Evolutionary conservation across 306 rosid species (phyloP).

Genomic region (Citrullus amarus): DNA sequence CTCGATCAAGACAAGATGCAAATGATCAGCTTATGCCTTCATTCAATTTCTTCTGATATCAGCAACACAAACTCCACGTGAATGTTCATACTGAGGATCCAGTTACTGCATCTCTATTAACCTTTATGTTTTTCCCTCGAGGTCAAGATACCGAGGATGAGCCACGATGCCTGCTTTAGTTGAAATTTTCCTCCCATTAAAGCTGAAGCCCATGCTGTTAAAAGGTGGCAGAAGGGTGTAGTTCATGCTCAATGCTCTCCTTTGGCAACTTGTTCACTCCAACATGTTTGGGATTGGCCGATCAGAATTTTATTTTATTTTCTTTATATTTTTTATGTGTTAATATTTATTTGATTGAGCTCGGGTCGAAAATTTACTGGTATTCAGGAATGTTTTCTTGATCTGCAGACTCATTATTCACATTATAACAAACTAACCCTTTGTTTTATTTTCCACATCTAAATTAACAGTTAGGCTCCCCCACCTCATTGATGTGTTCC

Average conservation of each 20-base stretch:
- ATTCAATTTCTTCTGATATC: slow-evolving; percentile 4
- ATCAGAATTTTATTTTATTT: not conserved
- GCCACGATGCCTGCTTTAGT: not conserved
- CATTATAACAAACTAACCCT: not conserved
- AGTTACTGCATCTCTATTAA: not conserved
- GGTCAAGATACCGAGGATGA: not conserved
- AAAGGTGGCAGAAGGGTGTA: slow-evolving; percentile 2
- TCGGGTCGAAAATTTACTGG: not conserved
- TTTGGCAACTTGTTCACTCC: not conserved
- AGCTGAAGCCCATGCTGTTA: not conserved
- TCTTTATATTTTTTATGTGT: not conserved
- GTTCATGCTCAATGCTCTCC: not conserved
- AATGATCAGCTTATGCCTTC: not conserved
- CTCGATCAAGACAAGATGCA: not conserved
- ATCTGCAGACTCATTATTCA: slow-evolving; percentile 4
- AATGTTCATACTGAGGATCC: not conserved
- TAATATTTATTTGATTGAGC: not conserved
- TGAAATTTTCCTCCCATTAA: not conserved
- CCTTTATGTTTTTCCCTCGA: not conserved
- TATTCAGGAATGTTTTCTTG: not conserved
- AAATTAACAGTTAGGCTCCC: not conserved
- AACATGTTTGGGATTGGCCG: not conserved
- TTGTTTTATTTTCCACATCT: not conserved
- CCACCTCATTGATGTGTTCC: not conserved
- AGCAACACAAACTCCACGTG: not conserved